Conservation (phyloP, 163 green algal genomes). For the Volvox carteri region DNA sequence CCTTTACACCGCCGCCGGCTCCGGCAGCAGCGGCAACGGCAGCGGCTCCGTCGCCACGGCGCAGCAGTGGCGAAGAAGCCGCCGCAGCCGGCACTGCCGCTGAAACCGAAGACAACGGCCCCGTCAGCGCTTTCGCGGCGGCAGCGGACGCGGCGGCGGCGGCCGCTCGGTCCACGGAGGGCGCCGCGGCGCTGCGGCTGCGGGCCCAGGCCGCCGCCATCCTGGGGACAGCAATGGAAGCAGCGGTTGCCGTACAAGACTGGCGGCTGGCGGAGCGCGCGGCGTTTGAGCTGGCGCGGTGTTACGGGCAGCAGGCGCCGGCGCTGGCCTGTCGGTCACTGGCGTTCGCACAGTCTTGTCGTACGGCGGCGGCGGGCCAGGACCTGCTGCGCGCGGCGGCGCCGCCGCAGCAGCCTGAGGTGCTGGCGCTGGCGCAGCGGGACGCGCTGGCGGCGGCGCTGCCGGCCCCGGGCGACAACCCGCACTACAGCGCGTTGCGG, state of each 20-base stretch:
- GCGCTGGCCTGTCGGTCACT: constrained; percentile 33
- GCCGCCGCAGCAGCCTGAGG: constrained; percentile 59
- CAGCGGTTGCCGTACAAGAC: constrained; percentile 40
- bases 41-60: no score
- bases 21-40: background rate
- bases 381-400: constrained; percentile 43
- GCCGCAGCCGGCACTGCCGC: background rate
- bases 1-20: constrained; percentile 37
- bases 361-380: constrained; percentile 7
- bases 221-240: background rate
- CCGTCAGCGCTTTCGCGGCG: background rate
- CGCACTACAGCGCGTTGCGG: constrained; percentile 53
- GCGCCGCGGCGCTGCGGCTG: background rate
- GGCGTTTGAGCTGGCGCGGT: constrained; percentile 51
- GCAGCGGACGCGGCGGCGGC: constrained; percentile 1
- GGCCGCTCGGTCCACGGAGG: background rate
- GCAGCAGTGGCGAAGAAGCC: background rate
- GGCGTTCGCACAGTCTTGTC: constrained; percentile 52
- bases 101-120: background rate
- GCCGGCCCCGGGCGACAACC: constrained; percentile 24
- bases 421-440: constrained; percentile 48
- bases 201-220: constrained; percentile 12
- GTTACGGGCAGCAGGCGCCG: constrained; percentile 48
- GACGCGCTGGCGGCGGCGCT: constrained; percentile 46
- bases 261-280: constrained; percentile 50